Percentiles rank a stretch among this genome's conserved stretches.
These are phyloP conservation scores for Neoboletus brunneissimus DNA, from an alignment of 768 basidiomycete species.

Conservation along the genomic window DNA sequence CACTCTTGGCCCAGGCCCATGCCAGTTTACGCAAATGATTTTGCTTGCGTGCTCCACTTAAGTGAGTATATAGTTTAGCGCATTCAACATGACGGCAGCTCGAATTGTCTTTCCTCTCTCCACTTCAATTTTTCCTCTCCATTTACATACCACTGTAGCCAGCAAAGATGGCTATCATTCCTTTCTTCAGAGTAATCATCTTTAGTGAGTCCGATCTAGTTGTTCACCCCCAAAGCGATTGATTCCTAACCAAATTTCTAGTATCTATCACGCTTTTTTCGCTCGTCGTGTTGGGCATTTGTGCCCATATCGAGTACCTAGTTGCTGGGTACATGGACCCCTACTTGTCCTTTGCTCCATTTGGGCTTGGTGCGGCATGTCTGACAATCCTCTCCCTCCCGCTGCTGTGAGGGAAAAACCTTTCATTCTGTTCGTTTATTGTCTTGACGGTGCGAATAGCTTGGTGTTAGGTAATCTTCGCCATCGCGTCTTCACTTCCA, in stretches of 20 bases:
- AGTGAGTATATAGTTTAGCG: background rate
- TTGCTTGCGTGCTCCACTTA: background rate
- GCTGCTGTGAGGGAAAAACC: constrained; percentile 19
- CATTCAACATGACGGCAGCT: background rate
- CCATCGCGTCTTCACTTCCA: constrained; percentile 17
- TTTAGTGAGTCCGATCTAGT: constrained; percentile 20
- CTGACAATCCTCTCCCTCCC: constrained; percentile 24
- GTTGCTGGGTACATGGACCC: background rate
- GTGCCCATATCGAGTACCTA: constrained; percentile 17
- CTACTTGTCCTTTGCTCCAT: constrained; percentile 10
- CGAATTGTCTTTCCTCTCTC: background rate
- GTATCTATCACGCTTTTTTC: constrained; percentile 17
- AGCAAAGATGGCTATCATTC: constrained; percentile 23
- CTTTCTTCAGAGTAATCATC: constrained; percentile 19
- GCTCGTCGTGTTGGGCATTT: constrained; percentile 21
- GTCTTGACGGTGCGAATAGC: constrained; percentile 9
- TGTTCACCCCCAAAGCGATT: background rate
- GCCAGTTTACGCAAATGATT: constrained; percentile 1
- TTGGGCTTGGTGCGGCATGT: constrained; percentile 14
- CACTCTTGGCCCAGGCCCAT: background rate
- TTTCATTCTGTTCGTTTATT: background rate
- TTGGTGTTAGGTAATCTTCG: constrained; percentile 11
- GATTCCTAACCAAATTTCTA: constrained; percentile 1
- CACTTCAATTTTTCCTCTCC: background rate
- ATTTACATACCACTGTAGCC: background rate